Evolutionary conservation across 2,329 filamentous ascomycete species (phyloP), one percentile per base, ranked within the genome.

Genomic region (Aspergillus sp.): DNA sequence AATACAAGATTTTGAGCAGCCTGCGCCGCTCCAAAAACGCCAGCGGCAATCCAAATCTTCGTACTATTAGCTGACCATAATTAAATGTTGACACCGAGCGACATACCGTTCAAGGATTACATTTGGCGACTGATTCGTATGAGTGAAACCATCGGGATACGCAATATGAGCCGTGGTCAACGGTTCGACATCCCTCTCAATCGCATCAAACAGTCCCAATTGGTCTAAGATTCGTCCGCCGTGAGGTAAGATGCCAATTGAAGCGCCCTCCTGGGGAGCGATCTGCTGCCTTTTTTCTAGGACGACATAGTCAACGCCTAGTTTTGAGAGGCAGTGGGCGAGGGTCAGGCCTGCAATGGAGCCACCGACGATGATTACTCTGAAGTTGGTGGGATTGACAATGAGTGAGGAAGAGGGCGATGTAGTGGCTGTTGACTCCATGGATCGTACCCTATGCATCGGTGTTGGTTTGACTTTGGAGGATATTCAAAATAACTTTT

Each of bases 341-440:
- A 82, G 66, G 0, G 77, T 70, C 1, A 83, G 66, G 5, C 82
- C 82, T 3, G 76, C 73, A 21, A 84, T 69, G 52, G 77, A 73
- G 6, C 79, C 81, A 21, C 82, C 81, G 0, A 72, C 77, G 45
- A 84, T 82, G 51, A 83, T 67, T 23, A 81, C 73, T 51, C 46
- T 58, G 51, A 60, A 52, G 9, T 11, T 11, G 27, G 1, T 31
- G 9, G 27, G 27, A 4, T 11, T 8, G 27, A 11, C 27, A 11
- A 31, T 31, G 3, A 11, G 27, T 11, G 27, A 31, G 27, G 24
- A 27, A 8, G 24, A 27, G 24, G 24, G 24, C 24, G 24, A 27
- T 8, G 9, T 11, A 9, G 27, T 31, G 27, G 27, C 27, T 31
- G 27, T 31, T 3, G 27, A 31, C 9, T 31, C 27, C 27, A 31